Evolutionary conservation across 345 rosid genomes (phyloP).

Genomic region (Eucalyptus pauciflora): DNA sequence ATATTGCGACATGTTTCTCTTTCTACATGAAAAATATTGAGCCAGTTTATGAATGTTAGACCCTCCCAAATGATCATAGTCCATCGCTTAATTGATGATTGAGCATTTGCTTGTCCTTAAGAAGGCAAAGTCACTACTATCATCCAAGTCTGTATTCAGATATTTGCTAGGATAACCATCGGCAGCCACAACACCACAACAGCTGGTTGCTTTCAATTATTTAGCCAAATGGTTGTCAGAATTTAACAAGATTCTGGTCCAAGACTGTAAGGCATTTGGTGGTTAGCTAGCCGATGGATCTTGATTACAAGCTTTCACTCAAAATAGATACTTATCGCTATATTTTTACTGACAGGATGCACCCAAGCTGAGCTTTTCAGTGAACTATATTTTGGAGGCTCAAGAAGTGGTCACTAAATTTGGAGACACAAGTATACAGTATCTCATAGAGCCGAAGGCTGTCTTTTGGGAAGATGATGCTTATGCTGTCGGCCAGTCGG

Average conservation of each 20-base stretch:
- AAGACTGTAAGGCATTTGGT: not conserved
- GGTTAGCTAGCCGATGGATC: not conserved
- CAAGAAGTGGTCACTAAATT: constrained; percentile 40
- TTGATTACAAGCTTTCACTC: not conserved
- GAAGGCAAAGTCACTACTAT: not conserved
- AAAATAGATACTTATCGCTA: not conserved
- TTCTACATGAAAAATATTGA: not conserved
- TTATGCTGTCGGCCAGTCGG: constrained; percentile 13
- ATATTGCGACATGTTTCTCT: not conserved
- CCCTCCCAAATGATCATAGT: not conserved
- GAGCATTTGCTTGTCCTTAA: not conserved
- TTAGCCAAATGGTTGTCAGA: not conserved
- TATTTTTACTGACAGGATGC: constrained; percentile 31
- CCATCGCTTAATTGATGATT: not conserved
- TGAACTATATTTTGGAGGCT: constrained; percentile 17
- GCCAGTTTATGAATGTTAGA: not conserved
- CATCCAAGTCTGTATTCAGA: not conserved
- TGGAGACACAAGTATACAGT: constrained; percentile 31
- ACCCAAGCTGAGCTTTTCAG: constrained; percentile 2
- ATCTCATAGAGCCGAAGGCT: constrained; percentile 18
- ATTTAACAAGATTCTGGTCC: not conserved
- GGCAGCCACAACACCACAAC: not conserved
- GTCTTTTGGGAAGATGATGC: constrained; percentile 27
- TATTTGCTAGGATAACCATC: not conserved
- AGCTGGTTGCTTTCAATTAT: not conserved